A percentile compares a stretch with the other conserved stretches of the same genome.
These are phyloP conservation scores for Jacaranda copaia DNA, from an alignment of 257 asterid genomes.

Conservation along the genomic window DNA sequence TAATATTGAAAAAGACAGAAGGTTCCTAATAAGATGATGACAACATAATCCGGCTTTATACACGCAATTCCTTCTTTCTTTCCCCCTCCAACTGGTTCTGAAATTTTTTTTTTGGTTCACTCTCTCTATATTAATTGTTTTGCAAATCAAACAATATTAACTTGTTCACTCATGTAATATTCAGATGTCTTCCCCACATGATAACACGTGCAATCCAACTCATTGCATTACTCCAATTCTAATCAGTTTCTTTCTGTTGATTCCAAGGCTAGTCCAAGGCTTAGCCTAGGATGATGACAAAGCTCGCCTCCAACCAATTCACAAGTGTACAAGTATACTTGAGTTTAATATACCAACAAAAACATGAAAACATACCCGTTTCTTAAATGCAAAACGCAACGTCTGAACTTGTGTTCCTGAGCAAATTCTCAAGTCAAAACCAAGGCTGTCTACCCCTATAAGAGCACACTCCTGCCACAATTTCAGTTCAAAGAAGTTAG, in stretches of 20 bases:
- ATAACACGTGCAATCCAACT: not conserved
- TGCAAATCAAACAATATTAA: not conserved
- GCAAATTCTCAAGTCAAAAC: constrained; percentile 92
- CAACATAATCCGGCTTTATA: not conserved
- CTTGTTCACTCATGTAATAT: too few species aligned
- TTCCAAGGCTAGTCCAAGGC: not conserved
- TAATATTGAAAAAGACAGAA: not conserved
- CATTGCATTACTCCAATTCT: not conserved
- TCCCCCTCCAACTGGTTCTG: not conserved
- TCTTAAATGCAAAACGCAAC: constrained; percentile 82
- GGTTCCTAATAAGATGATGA: not conserved
- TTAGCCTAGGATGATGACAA: constrained; percentile 4
- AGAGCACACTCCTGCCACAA: constrained; percentile 80
- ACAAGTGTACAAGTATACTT: not conserved
- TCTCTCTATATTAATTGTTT: not conserved
- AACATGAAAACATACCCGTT: constrained; percentile 60
- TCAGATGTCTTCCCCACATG: not conserved
- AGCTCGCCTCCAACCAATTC: constrained; percentile 12
- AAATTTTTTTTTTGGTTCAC: not conserved
- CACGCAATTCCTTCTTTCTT: too few species aligned
- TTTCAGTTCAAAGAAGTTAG: constrained; percentile 33
- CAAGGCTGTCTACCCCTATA: constrained; percentile 91
- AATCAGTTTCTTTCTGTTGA: not conserved
- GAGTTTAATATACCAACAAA: not conserved
- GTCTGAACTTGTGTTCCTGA: constrained; percentile 94